Evolutionary conservation across 306 rosid genomes (phyloP).

Genomic region (Carpinus fangiana): DNA sequence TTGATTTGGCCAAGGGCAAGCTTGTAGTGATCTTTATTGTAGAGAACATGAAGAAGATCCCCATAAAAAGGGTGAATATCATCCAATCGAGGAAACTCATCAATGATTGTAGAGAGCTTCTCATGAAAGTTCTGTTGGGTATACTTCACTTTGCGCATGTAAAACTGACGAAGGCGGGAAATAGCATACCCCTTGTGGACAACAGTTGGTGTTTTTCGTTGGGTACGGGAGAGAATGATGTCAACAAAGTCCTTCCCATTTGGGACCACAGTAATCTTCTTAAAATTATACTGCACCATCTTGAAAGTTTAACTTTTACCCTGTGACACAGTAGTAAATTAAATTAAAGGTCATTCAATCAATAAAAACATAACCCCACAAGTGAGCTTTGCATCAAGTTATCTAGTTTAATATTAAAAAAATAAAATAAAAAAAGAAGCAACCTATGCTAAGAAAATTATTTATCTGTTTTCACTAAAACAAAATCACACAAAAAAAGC

Average conservation of each 20-base stretch:
- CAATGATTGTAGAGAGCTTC: conserved; percentile 73
- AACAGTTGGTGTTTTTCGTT: conserved; percentile 84
- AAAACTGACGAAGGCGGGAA: conserved; percentile 73
- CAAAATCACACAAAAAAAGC: no score
- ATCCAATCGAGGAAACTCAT: conserved; percentile 81
- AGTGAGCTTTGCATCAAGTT: no score
- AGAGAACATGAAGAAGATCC: conserved; percentile 80
- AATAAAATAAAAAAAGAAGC: no score
- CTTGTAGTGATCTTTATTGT: conserved; percentile 93
- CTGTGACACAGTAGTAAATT: not conserved
- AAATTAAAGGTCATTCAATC: not conserved
- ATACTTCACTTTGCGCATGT: conserved; percentile 88
- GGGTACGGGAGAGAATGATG: conserved; percentile 83
- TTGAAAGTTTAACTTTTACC: not conserved
- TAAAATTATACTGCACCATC: conserved; percentile 89
- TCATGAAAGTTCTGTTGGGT: conserved; percentile 74
- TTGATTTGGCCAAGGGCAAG: conserved; percentile 92
- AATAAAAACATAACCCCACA: no score
- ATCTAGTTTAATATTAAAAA: no score
- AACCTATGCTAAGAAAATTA: not conserved
- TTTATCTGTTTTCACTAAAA: not conserved
- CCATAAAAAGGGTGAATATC: conserved; percentile 84
- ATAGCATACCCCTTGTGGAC: conserved; percentile 89
- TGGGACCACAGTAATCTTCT: conserved; percentile 88
- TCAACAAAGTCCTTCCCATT: conserved; percentile 80